These are phyloP conservation scores for Diaporthe velutina DNA, from an alignment of 2,329 filamentous ascomycete genomes.

Conservation along the genomic window DNA sequence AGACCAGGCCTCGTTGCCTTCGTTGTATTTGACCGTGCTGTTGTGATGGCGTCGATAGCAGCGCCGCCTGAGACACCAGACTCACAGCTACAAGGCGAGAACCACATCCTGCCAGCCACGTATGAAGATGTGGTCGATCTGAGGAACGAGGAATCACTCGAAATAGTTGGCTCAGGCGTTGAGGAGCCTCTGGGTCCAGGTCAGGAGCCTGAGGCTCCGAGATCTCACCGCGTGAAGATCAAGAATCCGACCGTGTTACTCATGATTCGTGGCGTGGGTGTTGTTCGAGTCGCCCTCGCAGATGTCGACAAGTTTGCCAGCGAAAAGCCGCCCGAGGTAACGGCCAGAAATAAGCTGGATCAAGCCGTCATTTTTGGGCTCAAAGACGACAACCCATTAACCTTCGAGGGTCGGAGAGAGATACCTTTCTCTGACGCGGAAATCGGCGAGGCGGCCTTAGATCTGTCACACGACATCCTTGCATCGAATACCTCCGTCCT, in stretches of 20 bases:
- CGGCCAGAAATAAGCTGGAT: constrained; percentile 89
- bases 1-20: constrained; percentile 85
- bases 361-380: constrained; percentile 95
- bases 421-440: constrained; percentile 77
- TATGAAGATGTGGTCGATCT: constrained; percentile 93
- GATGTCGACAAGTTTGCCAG: constrained; percentile 72
- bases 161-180: constrained; percentile 73
- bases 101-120: constrained; percentile 70
- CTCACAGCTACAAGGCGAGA: constrained; percentile 79
- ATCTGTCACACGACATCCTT: constrained; percentile 85
- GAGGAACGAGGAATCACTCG: constrained; percentile 72
- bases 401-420: constrained; percentile 78
- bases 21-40: constrained; percentile 81
- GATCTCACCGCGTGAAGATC: constrained; percentile 64
- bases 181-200: constrained; percentile 65
- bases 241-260: constrained; percentile 75
- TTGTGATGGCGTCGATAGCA: constrained; percentile 82
- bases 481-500: constrained; percentile 82
- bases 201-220: constrained; percentile 59
- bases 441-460: constrained; percentile 80
- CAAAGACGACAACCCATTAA: constrained; percentile 86
- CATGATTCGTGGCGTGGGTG: constrained; percentile 72
- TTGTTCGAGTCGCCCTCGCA: constrained; percentile 70
- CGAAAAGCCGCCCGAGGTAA: constrained; percentile 72
- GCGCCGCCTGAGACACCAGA: constrained; percentile 78